These are phyloP conservation scores for Kuraishia hungarica DNA, from an alignment of 805 yeast species.

Conservation along the genomic window DNA sequence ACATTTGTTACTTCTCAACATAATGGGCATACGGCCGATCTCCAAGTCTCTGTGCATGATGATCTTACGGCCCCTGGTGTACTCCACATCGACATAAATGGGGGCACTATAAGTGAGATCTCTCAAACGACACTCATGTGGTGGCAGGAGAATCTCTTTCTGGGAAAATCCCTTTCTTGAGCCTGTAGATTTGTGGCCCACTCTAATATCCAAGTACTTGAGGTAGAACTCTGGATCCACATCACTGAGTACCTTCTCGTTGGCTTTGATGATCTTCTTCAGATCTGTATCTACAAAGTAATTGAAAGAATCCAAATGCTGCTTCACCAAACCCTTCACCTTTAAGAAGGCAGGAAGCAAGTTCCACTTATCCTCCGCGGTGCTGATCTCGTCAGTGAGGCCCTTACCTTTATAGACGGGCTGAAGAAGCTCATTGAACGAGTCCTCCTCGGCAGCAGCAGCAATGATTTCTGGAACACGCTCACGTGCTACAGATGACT, in stretches of 20 bases:
- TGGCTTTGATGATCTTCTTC: constrained; percentile 87
- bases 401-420: constrained; percentile 82
- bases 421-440: constrained; percentile 68
- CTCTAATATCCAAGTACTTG: constrained; percentile 87
- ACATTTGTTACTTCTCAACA: constrained; percentile 92
- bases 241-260: constrained; percentile 81
- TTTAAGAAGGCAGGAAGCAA: constrained; percentile 90
- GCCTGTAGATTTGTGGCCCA: constrained; percentile 69
- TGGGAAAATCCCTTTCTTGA: constrained; percentile 24
- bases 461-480: neutral
- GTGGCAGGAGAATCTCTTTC: constrained; percentile 64
- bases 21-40: constrained; percentile 98
- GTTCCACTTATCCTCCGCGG: constrained; percentile 97
- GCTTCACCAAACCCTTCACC: constrained; percentile 94
- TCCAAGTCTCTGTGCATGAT: constrained; percentile 85
- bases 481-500: constrained; percentile 2
- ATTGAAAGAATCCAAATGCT: constrained; percentile 96
- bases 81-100: constrained; percentile 92
- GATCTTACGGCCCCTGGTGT: constrained; percentile 89
- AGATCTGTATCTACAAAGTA: constrained; percentile 91
- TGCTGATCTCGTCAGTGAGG: constrained; percentile 78
- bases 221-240: constrained; percentile 96
- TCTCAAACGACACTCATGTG: constrained; percentile 92
- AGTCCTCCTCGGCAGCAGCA: constrained; percentile 31
- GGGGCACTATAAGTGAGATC: constrained; percentile 95